Evolutionary conservation across 164 flowering plant genomes (phyloP), one percentile per base, ranked within the genome.

Genomic region (Cinnamomum chago): DNA sequence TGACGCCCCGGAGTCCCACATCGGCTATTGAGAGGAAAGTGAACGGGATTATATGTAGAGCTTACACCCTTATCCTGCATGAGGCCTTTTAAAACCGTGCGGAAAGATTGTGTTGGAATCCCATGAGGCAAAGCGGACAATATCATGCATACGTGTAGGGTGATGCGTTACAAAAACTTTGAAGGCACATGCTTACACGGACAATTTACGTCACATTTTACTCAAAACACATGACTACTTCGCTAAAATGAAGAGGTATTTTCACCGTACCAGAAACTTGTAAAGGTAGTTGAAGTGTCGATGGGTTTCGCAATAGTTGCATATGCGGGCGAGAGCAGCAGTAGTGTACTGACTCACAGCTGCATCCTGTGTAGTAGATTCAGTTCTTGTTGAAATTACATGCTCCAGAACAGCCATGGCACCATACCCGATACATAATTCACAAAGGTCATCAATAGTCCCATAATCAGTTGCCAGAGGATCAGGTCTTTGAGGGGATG

Each of bases 391-490:
- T 64, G 97, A 87, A 76, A 92, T 77, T n/a, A 96, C 93, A 82
- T 91, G 86, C 82, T 96, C 97, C 79, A 96, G 79, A 73, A 87
- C 85, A 79, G 89, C 71, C 90, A 91, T 90, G 20, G 93, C 97
- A 76, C 91, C 98, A 89, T 91, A 92, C 68, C 92, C 91, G 75
- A 96, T 74, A 74, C 98, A 94, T 52, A 88, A 75, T 58, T 92
- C 99, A 78, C 97, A 94, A 73, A 96, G 81, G 82, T 89, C 92
- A 82, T 96, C 99, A 79, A 96, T 84, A 62, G 97, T 94, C 52
- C 99, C 99, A 88, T 96, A 94, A 73, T 94, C 99, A 71, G 95
- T 92, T 72, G 89, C 91, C 81, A 92, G 83, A 75, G 90, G 86
- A 86, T 96, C 99, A 30, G 84, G 87, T 72, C 90, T 84, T 79